phyloP scores from a whole-genome alignment of 2,329 filamentous ascomycete genomes.

The Cladophialophora immunda region DNA sequence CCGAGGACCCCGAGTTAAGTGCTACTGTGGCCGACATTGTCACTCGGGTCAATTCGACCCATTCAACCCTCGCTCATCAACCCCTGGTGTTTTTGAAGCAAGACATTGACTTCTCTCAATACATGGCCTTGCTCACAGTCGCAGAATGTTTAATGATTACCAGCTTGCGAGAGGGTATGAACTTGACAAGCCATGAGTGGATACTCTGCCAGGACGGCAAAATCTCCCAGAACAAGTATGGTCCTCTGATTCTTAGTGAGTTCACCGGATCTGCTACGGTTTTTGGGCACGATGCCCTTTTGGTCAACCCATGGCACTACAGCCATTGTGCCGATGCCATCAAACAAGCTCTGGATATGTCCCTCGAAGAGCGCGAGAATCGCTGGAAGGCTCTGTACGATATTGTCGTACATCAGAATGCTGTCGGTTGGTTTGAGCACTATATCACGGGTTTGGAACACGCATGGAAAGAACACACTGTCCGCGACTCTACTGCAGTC shows the following conservation, averaged over 20 bases:
- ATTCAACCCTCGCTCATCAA: constrained; percentile 90
- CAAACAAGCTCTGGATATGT: constrained; percentile 82
- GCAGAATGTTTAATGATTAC: constrained; percentile 95
- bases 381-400: constrained; percentile 79
- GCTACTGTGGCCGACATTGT: constrained; percentile 92
- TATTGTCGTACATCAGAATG: constrained; percentile 81
- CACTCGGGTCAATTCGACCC: constrained; percentile 89
- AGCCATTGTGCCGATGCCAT: constrained; percentile 86
- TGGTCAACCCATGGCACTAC: constrained; percentile 97
- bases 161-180: constrained; percentile 96
- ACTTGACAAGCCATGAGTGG: constrained; percentile 93
- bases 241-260: constrained; percentile 89
- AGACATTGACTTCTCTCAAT: constrained; percentile 91
- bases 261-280: constrained; percentile 92
- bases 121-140: constrained; percentile 87
- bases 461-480: constrained; percentile 84
- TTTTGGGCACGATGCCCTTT: constrained; percentile 81
- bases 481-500: constrained; percentile 83
- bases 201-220: constrained; percentile 90
- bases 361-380: constrained; percentile 72
- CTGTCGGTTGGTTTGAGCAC: constrained; percentile 83
- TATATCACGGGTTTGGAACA: constrained; percentile 75
- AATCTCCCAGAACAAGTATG: constrained; percentile 77
- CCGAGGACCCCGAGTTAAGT: constrained; percentile 86
- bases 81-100: constrained; percentile 94